These are phyloP conservation scores for Adansonia gregorii DNA, from an alignment of 441 rosid genomes.

Conservation along the genomic window DNA sequence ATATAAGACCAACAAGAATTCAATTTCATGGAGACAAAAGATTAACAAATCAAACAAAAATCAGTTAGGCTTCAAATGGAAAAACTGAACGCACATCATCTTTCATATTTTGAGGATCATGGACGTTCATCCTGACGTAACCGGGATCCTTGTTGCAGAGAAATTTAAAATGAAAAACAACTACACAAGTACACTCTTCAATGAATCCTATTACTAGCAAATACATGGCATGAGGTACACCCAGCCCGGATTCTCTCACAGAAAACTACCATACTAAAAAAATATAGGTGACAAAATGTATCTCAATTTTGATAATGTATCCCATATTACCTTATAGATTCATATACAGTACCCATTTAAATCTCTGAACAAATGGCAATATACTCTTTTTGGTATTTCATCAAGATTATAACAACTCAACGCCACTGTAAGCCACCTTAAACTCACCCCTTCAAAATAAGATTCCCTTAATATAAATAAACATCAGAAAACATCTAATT, in stretches of 20 bases:
- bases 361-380: background rate
- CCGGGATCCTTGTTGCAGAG: conserved; percentile 92
- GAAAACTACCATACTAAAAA: background rate
- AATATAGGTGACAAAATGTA: background rate
- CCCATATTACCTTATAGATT: background rate
- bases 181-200: conserved; percentile 9
- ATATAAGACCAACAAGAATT: background rate
- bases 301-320: background rate
- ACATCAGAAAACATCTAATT: background rate
- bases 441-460: background rate
- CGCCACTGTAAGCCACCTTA: background rate
- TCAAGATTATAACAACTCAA: conserved; percentile 2
- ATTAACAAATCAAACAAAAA: conserved; percentile 15
- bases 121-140: conserved; percentile 73
- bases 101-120: conserved; percentile 74
- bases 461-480: background rate
- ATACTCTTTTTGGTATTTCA: background rate
- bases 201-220: conserved; percentile 2
- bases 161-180: conserved; percentile 20
- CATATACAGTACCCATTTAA: background rate
- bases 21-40: background rate
- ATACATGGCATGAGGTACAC: background rate
- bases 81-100: conserved; percentile 71
- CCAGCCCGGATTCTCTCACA: background rate
- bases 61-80: conserved; percentile 24